Evolutionary conservation across 164 flowering plant species (phyloP).

Genomic region (Aristolochia fimbriata): DNA sequence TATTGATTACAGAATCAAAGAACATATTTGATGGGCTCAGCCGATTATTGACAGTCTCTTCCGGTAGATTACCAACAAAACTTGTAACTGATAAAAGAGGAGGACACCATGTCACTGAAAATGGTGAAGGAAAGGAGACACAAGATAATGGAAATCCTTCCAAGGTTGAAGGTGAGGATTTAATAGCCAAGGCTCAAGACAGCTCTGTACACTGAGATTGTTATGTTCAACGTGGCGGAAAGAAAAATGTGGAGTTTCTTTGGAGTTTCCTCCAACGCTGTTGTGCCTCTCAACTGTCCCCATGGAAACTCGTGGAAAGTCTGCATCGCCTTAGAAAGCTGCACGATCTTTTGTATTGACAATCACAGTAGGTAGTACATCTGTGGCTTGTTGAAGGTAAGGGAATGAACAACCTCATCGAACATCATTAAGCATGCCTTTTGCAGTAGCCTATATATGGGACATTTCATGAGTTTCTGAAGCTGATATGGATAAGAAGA

Average conservation of each 20-base stretch:
- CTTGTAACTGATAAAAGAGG: constrained; percentile 15
- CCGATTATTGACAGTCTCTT: constrained; percentile 45
- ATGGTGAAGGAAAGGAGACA: constrained; percentile 22
- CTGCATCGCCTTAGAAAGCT: too few relatives aligned
- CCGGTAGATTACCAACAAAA: constrained; percentile 40
- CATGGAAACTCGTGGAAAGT: too few relatives aligned
- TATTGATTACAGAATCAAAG: constrained; percentile 60
- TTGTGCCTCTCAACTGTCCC: too few relatives aligned
- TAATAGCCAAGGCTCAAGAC: background rate
- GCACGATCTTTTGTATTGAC: too few relatives aligned
- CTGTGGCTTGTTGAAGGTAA: too few relatives aligned
- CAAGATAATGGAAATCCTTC: constrained; percentile 30
- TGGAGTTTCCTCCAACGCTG: too few relatives aligned
- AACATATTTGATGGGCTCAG: constrained; percentile 53
- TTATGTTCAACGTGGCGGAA: too few relatives aligned
- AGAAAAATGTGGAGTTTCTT: too few relatives aligned
- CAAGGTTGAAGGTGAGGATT: constrained; percentile 21
- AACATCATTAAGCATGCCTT: constrained; percentile 82
- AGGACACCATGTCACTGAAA: constrained; percentile 31
- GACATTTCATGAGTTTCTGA: background rate
- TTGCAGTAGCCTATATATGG: constrained; percentile 70
- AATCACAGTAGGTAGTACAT: too few relatives aligned
- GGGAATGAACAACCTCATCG: constrained; percentile 18
- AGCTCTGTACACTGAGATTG: too few relatives aligned
- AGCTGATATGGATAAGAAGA: background rate